A percentile compares a stretch with the other conserved stretches of the same genome.
These are phyloP conservation scores for Rhizopogon salebrosus DNA, from an alignment of 768 basidiomycete genomes.

Conservation along the genomic window DNA sequence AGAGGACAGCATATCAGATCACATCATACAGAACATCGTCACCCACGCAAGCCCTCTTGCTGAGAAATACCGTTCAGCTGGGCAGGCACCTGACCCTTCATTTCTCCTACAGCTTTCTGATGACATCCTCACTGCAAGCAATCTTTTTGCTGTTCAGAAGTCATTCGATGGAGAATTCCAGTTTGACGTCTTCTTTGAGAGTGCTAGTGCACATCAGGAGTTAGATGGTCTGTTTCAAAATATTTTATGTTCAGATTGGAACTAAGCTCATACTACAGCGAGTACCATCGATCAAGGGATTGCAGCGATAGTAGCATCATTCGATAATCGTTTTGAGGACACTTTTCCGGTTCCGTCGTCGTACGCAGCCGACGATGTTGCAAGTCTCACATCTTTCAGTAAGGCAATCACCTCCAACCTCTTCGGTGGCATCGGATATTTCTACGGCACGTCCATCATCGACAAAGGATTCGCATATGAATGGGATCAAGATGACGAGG, in stretches of 20 bases:
- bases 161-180: conserved; percentile 79
- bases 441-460: conserved; percentile 85
- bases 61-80: conserved; percentile 43
- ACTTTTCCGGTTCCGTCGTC: conserved; percentile 66
- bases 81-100: conserved; percentile 69
- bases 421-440: conserved; percentile 91
- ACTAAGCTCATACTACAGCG: conserved; percentile 35
- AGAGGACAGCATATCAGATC: conserved; percentile 36
- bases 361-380: conserved; percentile 41
- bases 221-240: conserved; percentile 49
- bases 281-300: conserved; percentile 64
- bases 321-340: conserved; percentile 59
- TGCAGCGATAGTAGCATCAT: conserved; percentile 54
- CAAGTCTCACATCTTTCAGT: conserved; percentile 65
- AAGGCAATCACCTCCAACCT: conserved; percentile 88
- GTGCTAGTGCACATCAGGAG: conserved; percentile 58
- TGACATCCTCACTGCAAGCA: conserved; percentile 65
- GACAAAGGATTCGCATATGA: conserved; percentile 83
- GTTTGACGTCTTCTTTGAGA: conserved; percentile 88
- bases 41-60: conserved; percentile 51
- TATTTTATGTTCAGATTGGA: neutral
- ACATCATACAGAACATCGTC: conserved; percentile 57
- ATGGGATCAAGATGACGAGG: conserved; percentile 74
- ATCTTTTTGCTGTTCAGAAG: conserved; percentile 86
- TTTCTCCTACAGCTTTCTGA: conserved; percentile 74